A percentile compares a stretch with the other conserved stretches of the same genome.
These are phyloP conservation scores for Spironucleus salmonicida DNA, from an alignment of 208 protist species.

Conservation along the genomic window DNA sequence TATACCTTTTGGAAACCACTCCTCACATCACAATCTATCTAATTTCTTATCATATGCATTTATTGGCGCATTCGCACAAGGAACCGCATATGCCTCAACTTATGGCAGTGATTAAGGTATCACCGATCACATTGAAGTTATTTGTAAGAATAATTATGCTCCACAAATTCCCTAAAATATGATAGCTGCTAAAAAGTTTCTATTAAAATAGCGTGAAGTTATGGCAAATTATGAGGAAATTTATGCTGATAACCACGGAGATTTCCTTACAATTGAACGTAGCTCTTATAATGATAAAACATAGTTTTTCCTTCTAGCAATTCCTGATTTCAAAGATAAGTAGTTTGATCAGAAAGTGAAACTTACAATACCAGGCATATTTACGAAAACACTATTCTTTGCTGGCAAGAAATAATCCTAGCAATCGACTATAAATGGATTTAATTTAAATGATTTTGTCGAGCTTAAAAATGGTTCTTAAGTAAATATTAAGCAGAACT, in stretches of 20 bases:
- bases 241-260: constrained; percentile 5
- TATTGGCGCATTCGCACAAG: neutral
- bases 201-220: neutral
- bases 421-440: neutral
- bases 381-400: neutral
- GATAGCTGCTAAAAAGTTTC: neutral
- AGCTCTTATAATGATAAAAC: constrained; percentile 15
- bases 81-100: neutral
- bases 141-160: neutral
- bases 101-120: neutral
- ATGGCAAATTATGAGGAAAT: neutral
- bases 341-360: neutral
- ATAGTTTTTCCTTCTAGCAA: constrained; percentile 4
- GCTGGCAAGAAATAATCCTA: neutral
- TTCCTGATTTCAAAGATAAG: constrained; percentile 16
- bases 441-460: neutral
- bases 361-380: neutral
- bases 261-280: constrained; percentile 12
- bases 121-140: neutral
- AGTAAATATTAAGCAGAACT: neutral
- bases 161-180: neutral
- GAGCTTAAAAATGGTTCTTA: neutral
- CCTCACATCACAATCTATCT: neutral
- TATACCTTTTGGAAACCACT: neutral
- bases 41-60: neutral